Evolutionary conservation across 176 grass and related monocot species (phyloP).

Genomic region (Cocos nucifera): DNA sequence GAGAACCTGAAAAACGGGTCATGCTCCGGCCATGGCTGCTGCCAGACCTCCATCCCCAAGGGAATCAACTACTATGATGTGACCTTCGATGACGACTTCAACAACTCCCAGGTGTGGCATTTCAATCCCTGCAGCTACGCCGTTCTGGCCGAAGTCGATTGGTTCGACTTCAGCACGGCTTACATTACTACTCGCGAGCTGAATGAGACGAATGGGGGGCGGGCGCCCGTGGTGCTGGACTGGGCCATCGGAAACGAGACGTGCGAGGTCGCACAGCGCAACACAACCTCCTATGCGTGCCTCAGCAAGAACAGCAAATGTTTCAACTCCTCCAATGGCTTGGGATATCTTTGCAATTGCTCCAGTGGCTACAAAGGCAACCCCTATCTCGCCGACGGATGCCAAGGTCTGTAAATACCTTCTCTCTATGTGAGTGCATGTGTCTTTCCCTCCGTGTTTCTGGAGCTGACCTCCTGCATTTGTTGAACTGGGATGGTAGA

Average conservation of each 20-base stretch:
- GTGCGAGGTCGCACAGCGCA: slow-evolving; percentile 13
- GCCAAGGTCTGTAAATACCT: not conserved
- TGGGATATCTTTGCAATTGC: slow-evolving; percentile 23
- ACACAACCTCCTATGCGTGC: slow-evolving; percentile 15
- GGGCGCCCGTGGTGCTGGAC: slow-evolving; percentile 47
- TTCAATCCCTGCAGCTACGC: slow-evolving; percentile 48
- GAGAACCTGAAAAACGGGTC: slow-evolving; percentile 25
- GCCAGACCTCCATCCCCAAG: slow-evolving; percentile 40
- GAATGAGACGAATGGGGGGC: not conserved
- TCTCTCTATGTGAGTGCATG: too few relatives aligned
- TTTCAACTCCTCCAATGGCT: not conserved
- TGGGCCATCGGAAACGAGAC: slow-evolving; percentile 47
- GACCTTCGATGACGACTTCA: slow-evolving; percentile 29
- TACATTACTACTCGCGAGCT: slow-evolving; percentile 29
- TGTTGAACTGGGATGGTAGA: too few relatives aligned
- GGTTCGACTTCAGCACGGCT: slow-evolving; percentile 37
- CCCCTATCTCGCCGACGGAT: not conserved
- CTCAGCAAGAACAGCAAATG: slow-evolving; percentile 10
- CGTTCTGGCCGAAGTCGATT: slow-evolving; percentile 38
- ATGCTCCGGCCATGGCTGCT: slow-evolving; percentile 69
- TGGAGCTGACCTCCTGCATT: too few relatives aligned
- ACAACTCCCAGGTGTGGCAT: not conserved
- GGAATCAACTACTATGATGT: slow-evolving; percentile 30
- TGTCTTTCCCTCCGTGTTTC: too few relatives aligned
- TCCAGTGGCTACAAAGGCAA: not conserved